phyloP scores from a whole-genome alignment of 2,329 filamentous ascomycete species.

The Trichoderma cornu-damae region DNA sequence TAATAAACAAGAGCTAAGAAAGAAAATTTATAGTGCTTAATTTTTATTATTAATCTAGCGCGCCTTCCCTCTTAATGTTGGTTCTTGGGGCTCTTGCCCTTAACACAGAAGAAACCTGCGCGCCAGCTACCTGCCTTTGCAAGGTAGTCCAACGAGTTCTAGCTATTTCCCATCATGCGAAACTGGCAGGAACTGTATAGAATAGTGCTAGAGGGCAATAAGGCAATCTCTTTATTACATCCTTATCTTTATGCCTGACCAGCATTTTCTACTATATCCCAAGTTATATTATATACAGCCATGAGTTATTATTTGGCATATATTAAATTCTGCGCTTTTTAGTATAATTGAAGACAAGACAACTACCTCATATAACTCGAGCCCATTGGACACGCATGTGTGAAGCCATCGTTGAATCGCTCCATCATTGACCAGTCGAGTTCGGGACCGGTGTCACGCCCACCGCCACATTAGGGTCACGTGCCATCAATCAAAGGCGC shows the following conservation, averaged over 20 bases:
- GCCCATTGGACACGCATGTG: no score
- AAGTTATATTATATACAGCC: no score
- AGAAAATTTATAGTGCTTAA: not conserved
- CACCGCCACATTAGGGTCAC: not conserved
- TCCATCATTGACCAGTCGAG: not conserved
- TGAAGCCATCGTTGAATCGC: not conserved
- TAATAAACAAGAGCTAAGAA: not conserved
- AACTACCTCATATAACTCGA: no score
- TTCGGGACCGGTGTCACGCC: not conserved
- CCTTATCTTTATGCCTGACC: not conserved
- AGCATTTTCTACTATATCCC: not conserved
- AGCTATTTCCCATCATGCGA: conserved; percentile 2
- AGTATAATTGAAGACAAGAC: no score
- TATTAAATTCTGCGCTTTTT: no score
- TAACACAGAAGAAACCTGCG: not conserved
- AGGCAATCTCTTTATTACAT: not conserved
- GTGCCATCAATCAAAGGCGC: not conserved
- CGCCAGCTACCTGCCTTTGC: not conserved
- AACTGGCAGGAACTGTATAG: not conserved
- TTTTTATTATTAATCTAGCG: not conserved
- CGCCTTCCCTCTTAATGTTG: not conserved
- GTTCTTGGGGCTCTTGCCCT: not conserved
- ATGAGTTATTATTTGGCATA: no score
- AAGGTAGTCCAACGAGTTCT: not conserved
- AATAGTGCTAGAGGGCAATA: not conserved